Percentiles rank a stretch among this genome's conserved stretches.
Conservation (phyloP, 305 asterid species). For the Solanum chacoense region DNA sequence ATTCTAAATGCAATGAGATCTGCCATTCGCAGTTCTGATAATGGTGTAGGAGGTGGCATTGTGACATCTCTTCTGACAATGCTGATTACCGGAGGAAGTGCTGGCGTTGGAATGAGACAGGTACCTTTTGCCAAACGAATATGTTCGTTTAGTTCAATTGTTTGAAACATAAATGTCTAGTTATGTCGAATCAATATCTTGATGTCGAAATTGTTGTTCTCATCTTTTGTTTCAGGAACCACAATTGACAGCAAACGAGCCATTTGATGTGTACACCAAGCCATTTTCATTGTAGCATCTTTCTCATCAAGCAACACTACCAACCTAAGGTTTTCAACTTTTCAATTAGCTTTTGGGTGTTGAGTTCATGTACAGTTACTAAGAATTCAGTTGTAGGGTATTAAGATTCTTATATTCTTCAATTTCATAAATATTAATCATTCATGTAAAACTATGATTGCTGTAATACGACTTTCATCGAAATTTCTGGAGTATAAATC, state of each 20-base stretch:
- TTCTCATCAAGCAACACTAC: neutral
- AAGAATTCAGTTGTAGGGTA: neutral
- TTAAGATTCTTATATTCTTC: neutral
- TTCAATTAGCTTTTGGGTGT: neutral
- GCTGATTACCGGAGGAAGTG: constrained; percentile 87
- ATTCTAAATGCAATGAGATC: constrained; percentile 70
- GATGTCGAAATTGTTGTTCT: neutral
- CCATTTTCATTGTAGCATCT: constrained; percentile 55
- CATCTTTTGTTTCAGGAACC: constrained; percentile 41
- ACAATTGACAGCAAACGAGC: constrained; percentile 63
- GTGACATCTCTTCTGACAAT: constrained; percentile 59
- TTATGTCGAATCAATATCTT: neutral
- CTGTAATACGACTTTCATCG: neutral
- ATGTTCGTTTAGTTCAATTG: neutral
- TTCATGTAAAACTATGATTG: neutral
- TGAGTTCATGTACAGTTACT: neutral
- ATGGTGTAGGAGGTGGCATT: constrained; percentile 39
- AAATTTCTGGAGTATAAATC: neutral
- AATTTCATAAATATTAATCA: neutral
- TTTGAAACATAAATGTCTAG: neutral
- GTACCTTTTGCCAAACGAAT: constrained; percentile 14
- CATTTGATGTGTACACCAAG: constrained; percentile 68
- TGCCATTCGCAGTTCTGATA: constrained; percentile 41
- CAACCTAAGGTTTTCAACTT: neutral
- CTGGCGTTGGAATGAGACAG: constrained; percentile 50